Evolutionary conservation across 2,329 filamentous ascomycete genomes (phyloP).

Genomic region (Sphaerulina populicola): DNA sequence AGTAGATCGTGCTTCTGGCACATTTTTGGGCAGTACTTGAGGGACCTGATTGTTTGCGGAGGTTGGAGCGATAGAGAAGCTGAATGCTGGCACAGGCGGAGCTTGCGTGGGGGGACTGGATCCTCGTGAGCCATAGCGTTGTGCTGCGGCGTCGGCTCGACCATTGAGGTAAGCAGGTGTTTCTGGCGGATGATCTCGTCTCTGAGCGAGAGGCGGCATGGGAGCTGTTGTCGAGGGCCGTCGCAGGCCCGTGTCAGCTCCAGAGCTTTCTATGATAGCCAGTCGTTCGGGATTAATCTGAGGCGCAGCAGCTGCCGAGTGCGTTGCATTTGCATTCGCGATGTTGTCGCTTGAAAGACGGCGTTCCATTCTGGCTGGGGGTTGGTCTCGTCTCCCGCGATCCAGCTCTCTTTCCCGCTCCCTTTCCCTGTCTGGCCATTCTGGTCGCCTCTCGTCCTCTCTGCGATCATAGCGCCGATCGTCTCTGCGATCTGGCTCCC

Average conservation of each 20-base stretch:
- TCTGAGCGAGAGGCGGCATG: constrained; percentile 10
- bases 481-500: constrained; percentile 35
- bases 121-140: constrained; percentile 41
- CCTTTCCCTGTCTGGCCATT: constrained; percentile 34
- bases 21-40: constrained; percentile 3
- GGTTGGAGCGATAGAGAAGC: constrained; percentile 28
- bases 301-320: constrained; percentile 17
- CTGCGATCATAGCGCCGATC: constrained; percentile 41
- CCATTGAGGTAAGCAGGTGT: constrained; percentile 40
- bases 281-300: constrained; percentile 30
- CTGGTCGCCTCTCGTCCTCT: constrained; percentile 36
- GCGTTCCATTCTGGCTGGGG: constrained; percentile 26
- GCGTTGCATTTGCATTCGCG: constrained; percentile 15
- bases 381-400: constrained; percentile 26
- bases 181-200: constrained; percentile 34
- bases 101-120: constrained; percentile 47
- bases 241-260: constrained; percentile 24
- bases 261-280: constrained; percentile 29
- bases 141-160: constrained; percentile 40
- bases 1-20: constrained; percentile 1
- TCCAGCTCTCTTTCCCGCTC: constrained; percentile 38
- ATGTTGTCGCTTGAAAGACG: constrained; percentile 24
- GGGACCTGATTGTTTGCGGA: constrained; percentile 21
- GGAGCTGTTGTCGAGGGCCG: constrained; percentile 18
- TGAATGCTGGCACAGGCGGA: constrained; percentile 49